Conservation (phyloP, 805 yeast genomes). For the Metschnikowia picachoensis region DNA sequence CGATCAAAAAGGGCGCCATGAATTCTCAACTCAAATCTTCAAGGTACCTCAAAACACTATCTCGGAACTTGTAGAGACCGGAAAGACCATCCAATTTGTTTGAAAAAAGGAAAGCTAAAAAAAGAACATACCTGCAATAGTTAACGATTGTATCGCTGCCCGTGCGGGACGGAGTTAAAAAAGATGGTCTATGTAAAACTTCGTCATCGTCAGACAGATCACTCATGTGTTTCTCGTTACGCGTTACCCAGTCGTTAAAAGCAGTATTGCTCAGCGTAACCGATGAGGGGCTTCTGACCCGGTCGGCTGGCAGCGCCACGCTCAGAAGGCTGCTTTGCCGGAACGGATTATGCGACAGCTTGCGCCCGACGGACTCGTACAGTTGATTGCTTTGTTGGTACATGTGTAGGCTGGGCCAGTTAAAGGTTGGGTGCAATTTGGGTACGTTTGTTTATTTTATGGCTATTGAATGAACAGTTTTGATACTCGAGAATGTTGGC, state of each 20-base stretch:
- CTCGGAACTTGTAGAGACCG: background rate
- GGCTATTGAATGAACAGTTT: background rate
- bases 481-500: background rate
- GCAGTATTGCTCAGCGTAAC: slow-evolving; percentile 14
- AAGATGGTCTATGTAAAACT: slow-evolving; percentile 21
- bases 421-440: background rate
- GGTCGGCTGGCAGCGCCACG: slow-evolving; percentile 3
- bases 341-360: slow-evolving; percentile 70
- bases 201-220: slow-evolving; percentile 43
- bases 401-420: slow-evolving; percentile 22
- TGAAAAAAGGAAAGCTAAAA: background rate
- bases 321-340: slow-evolving; percentile 32
- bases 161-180: slow-evolving; percentile 29
- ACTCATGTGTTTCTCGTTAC: slow-evolving; percentile 38
- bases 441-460: background rate
- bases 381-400: slow-evolving; percentile 37
- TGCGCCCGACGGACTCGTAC: slow-evolving; percentile 34
- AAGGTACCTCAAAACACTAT: no score
- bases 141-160: slow-evolving; percentile 37
- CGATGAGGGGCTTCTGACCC: slow-evolving; percentile 7
- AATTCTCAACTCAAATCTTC: no score
- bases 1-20: no score
- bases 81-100: background rate
- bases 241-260: slow-evolving; percentile 59
- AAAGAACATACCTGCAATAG: slow-evolving; percentile 28